Conservation (phyloP, 2,329 filamentous ascomycete genomes). For the Bipolaris oryzae region DNA sequence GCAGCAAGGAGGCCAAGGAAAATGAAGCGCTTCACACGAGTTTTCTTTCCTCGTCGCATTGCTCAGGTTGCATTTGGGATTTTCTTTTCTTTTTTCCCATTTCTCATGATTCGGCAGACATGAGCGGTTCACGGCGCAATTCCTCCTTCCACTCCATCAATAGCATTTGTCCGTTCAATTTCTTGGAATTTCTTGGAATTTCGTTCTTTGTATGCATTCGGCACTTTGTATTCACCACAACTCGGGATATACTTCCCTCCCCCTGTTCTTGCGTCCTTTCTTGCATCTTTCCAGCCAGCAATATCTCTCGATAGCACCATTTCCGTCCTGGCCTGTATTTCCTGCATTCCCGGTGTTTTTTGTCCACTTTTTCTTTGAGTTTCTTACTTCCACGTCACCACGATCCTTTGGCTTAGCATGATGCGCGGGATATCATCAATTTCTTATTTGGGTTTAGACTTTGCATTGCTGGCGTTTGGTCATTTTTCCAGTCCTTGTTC, state of each 20-base stretch:
- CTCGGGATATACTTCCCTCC: conserved; percentile 16
- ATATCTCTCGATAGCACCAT: neutral
- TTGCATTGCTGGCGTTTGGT: conserved; percentile 17
- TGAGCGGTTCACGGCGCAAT: neutral
- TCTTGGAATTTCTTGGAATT: neutral
- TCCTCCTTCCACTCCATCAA: neutral
- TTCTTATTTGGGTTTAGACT: conserved; percentile 7
- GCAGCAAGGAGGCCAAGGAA: conserved; percentile 26
- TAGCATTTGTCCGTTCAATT: neutral
- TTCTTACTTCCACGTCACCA: conserved; percentile 4
- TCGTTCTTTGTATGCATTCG: conserved; percentile 5
- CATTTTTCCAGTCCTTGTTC: conserved; percentile 6
- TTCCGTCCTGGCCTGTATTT: neutral
- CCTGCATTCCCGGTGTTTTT: neutral
- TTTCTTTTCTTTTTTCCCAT: neutral
- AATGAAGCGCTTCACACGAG: conserved; percentile 19
- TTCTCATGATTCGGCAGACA: neutral
- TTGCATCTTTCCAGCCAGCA: neutral
- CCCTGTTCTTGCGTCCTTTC: neutral
- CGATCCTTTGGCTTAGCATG: conserved; percentile 9
- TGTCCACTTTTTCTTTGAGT: no score
- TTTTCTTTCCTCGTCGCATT: neutral
- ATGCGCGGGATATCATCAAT: conserved; percentile 1
- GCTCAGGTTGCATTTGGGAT: neutral
- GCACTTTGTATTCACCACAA: conserved; percentile 17